Evolutionary conservation across 2,329 filamentous ascomycete genomes (phyloP).

Genomic region (Helotiales sp.): DNA sequence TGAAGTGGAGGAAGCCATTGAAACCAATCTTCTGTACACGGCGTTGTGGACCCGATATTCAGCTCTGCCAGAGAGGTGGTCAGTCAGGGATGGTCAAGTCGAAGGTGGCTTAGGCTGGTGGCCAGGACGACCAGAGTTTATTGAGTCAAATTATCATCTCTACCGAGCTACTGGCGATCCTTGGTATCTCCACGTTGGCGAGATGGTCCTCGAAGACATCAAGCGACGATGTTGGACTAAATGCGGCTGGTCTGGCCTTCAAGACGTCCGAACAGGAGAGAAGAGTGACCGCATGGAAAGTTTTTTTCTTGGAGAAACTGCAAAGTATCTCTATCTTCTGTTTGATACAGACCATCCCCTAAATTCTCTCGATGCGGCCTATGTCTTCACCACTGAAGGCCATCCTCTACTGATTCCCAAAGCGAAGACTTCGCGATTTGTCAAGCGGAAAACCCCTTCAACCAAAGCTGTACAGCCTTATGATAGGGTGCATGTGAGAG

Average conservation of each 20-base stretch:
- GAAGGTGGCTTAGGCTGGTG: constrained; percentile 92
- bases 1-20: constrained; percentile 87
- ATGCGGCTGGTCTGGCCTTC: constrained; percentile 92
- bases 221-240: constrained; percentile 84
- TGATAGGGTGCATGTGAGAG: constrained; percentile 39
- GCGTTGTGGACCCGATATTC: constrained; percentile 94
- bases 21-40: constrained; percentile 87
- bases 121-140: constrained; percentile 93
- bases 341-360: constrained; percentile 87
- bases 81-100: constrained; percentile 79
- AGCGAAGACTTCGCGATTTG: constrained; percentile 37
- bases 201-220: constrained; percentile 93
- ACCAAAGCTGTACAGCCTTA: constrained; percentile 47
- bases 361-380: constrained; percentile 83
- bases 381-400: constrained; percentile 94
- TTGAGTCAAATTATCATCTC: constrained; percentile 96
- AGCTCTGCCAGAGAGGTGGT: constrained; percentile 95
- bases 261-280: constrained; percentile 82
- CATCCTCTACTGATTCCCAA: constrained; percentile 87
- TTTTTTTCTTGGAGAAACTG: constrained; percentile 95
- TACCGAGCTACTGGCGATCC: constrained; percentile 92
- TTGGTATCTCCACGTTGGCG: constrained; percentile 94
- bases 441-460: constrained; percentile 23
- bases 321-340: constrained; percentile 92
- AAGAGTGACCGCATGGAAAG: constrained; percentile 96